Evolutionary conservation across 2,329 filamentous ascomycete genomes (phyloP).

Genomic region (Fusarium staphyleae): DNA sequence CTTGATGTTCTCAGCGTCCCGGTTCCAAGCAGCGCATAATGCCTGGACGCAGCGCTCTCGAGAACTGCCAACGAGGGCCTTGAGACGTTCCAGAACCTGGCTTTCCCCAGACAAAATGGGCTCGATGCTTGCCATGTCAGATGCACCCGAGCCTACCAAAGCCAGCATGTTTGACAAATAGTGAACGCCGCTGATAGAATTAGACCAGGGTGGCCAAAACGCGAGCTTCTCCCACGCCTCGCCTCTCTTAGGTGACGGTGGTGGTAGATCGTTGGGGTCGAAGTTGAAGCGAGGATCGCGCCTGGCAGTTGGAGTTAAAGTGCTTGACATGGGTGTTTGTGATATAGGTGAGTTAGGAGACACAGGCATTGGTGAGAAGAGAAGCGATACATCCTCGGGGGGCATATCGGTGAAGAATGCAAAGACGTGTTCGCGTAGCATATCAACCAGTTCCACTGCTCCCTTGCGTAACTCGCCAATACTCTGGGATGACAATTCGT

Average conservation of each 20-base stretch:
- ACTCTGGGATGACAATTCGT: constrained; percentile 76
- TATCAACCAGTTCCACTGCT: constrained; percentile 79
- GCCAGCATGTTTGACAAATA: constrained; percentile 84
- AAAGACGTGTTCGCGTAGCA: constrained; percentile 80
- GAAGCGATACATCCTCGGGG: constrained; percentile 85
- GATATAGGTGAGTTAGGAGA: constrained; percentile 65
- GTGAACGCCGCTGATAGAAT: constrained; percentile 89
- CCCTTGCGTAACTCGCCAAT: constrained; percentile 77
- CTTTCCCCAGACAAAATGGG: constrained; percentile 65
- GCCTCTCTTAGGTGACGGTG: constrained; percentile 77
- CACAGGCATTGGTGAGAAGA: constrained; percentile 80
- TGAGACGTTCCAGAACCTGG: constrained; percentile 74
- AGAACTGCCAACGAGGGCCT: constrained; percentile 75
- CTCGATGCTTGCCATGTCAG: constrained; percentile 80
- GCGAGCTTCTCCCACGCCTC: constrained; percentile 93
- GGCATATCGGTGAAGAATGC: constrained; percentile 88
- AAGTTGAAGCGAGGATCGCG: constrained; percentile 81
- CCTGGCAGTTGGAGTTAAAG: constrained; percentile 61
- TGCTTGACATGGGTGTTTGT: constrained; percentile 42
- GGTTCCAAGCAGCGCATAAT: constrained; percentile 89
- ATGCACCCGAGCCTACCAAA: constrained; percentile 84
- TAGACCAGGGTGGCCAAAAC: constrained; percentile 94
- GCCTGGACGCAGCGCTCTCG: constrained; percentile 87
- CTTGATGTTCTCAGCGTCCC: constrained; percentile 91
- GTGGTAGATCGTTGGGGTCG: constrained; percentile 77